Conservation (phyloP, 805 yeast genomes). For the Naumovozyma baii region DNA sequence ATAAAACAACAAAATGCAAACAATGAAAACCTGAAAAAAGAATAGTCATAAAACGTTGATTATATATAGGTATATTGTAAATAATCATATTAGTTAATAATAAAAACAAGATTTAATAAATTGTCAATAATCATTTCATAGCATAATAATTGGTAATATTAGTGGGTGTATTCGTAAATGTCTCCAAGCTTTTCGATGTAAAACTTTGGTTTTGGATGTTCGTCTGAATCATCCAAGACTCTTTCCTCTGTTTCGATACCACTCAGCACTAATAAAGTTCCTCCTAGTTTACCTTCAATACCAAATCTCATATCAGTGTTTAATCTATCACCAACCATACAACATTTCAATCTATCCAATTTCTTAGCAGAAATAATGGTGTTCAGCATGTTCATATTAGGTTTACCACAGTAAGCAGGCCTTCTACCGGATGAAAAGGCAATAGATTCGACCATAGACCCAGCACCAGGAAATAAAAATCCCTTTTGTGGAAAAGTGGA, state of each 20-base stretch:
- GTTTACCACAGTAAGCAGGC: conserved; percentile 91
- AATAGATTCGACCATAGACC: conserved; percentile 74
- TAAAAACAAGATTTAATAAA: too few species aligned
- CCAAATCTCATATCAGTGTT: conserved; percentile 96
- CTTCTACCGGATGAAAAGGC: conserved; percentile 66
- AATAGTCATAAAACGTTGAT: not conserved
- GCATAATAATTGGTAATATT: too few species aligned
- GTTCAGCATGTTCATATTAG: conserved; percentile 81
- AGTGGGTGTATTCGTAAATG: conserved; percentile 41
- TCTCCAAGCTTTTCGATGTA: conserved; percentile 71
- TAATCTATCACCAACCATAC: conserved; percentile 93
- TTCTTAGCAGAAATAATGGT: conserved; percentile 62
- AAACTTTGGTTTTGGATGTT: conserved; percentile 46
- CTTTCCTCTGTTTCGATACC: conserved; percentile 78
- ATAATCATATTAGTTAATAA: too few species aligned
- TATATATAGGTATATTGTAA: too few species aligned
- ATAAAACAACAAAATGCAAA: too few species aligned
- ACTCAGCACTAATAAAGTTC: conserved; percentile 77
- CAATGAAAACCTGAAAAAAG: not conserved
- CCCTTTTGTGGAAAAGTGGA: conserved; percentile 91
- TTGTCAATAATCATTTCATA: too few species aligned
- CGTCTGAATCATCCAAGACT: conserved; percentile 33
- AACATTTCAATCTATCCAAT: conserved; percentile 48
- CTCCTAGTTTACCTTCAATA: conserved; percentile 66
- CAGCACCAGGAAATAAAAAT: conserved; percentile 85